These are phyloP conservation scores for Neurospora sp. DNA, from an alignment of 495 filamentous ascomycete species.

Conservation along the genomic window DNA sequence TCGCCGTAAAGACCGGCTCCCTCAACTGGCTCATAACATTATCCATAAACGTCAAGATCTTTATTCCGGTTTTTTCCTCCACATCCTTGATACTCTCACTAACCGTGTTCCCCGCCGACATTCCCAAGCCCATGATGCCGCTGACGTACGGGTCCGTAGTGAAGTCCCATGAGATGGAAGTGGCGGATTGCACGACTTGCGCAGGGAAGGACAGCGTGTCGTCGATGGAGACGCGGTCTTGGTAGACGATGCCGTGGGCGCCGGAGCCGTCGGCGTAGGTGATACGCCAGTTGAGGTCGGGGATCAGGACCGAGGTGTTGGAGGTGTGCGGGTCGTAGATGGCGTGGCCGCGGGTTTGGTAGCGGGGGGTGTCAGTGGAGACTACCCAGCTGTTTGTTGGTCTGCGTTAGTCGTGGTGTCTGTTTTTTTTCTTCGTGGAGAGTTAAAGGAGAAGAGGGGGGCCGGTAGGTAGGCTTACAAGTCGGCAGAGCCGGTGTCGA, in stretches of 20 bases:
- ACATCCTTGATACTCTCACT: neutral
- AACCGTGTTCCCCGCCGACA: slow-evolving; percentile 57
- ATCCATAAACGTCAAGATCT: slow-evolving; percentile 59
- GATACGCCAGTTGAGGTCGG: slow-evolving; percentile 52
- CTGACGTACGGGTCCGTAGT: slow-evolving; percentile 45
- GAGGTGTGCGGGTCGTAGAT: slow-evolving; percentile 45
- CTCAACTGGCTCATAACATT: slow-evolving; percentile 44
- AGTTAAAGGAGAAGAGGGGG: slow-evolving; percentile 33
- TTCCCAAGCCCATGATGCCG: slow-evolving; percentile 64
- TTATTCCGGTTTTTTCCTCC: slow-evolving; percentile 23
- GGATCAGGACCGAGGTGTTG: slow-evolving; percentile 34
- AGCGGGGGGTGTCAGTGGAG: slow-evolving; percentile 4
- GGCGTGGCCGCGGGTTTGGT: slow-evolving; percentile 31
- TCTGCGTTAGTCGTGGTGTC: slow-evolving; percentile 8
- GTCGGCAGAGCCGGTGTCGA: slow-evolving; percentile 66
- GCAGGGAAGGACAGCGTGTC: slow-evolving; percentile 39
- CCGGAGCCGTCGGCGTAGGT: slow-evolving; percentile 59
- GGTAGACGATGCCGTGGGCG: slow-evolving; percentile 54
- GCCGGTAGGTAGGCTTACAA: slow-evolving; percentile 33
- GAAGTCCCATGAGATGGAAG: slow-evolving; percentile 48
- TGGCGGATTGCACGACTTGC: slow-evolving; percentile 60
- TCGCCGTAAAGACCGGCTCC: slow-evolving; percentile 52
- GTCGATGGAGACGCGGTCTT: slow-evolving; percentile 56
- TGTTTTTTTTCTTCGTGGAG: no score
- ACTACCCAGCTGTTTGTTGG: slow-evolving; percentile 8